Evolutionary conservation across 805 yeast species (phyloP).

Genomic region (Cyberlindnera japonica): DNA sequence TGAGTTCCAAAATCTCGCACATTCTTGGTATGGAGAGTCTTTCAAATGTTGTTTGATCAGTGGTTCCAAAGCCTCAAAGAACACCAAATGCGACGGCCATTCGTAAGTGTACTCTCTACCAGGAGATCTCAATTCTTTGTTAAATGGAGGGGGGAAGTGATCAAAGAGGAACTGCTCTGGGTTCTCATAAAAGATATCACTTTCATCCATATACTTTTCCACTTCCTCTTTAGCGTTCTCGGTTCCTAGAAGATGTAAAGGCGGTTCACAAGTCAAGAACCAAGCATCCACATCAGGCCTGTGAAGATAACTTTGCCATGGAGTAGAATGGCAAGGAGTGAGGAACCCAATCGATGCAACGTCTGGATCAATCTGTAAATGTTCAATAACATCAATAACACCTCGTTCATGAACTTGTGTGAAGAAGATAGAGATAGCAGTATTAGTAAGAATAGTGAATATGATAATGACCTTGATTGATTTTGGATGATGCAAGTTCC

Average conservation of each 20-base stretch:
- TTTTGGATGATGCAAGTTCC: constrained; percentile 18
- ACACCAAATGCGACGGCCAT: constrained; percentile 74
- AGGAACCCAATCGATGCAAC: constrained; percentile 68
- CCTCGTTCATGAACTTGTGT: constrained; percentile 83
- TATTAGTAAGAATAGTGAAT: constrained; percentile 35
- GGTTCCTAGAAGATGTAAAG: constrained; percentile 40
- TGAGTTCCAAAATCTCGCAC: constrained; percentile 67
- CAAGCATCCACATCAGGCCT: constrained; percentile 51
- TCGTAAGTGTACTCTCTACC: constrained; percentile 32
- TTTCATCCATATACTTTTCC: constrained; percentile 69
- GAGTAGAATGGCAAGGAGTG: constrained; percentile 97
- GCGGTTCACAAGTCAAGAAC: constrained; percentile 93
- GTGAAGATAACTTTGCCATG: constrained; percentile 85
- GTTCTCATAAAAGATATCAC: constrained; percentile 75
- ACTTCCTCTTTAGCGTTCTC: constrained; percentile 33
- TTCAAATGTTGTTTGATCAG: constrained; percentile 39
- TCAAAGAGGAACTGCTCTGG: constrained; percentile 53
- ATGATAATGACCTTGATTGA: constrained; percentile 18
- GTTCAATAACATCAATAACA: constrained; percentile 62
- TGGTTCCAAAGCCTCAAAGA: constrained; percentile 62
- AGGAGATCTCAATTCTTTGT: constrained; percentile 22
- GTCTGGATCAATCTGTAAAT: constrained; percentile 39
- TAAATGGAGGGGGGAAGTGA: constrained; percentile 44
- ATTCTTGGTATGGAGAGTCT: constrained; percentile 41
- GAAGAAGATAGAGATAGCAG: constrained; percentile 45